These are phyloP conservation scores for Hanseniaspora lindneri DNA, from an alignment of 805 yeast species.

Conservation along the genomic window DNA sequence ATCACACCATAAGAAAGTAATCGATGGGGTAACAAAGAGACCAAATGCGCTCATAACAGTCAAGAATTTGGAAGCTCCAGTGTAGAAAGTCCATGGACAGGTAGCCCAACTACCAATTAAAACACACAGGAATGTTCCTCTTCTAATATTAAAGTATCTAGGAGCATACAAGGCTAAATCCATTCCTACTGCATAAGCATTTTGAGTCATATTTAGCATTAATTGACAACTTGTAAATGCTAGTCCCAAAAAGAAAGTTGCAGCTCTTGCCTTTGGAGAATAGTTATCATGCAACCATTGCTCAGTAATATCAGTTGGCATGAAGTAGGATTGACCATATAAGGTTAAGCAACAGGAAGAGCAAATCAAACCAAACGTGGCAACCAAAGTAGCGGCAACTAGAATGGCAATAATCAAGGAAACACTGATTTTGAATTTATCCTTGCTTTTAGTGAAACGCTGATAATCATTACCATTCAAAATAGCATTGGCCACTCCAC, in stretches of 20 bases:
- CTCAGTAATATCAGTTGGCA: constrained; percentile 31
- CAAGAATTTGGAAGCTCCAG: constrained; percentile 29
- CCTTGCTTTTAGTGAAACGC: constrained; percentile 29
- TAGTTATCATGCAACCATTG: constrained; percentile 33
- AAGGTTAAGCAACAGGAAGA: constrained; percentile 29
- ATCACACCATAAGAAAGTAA: constrained; percentile 30
- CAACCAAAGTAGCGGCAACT: constrained; percentile 31
- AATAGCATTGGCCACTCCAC: constrained; percentile 32
- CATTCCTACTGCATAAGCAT: constrained; percentile 34
- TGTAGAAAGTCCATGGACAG: constrained; percentile 34
- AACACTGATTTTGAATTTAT: constrained; percentile 11
- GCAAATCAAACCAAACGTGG: constrained; percentile 32
- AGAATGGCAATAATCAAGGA: constrained; percentile 24
- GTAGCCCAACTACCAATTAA: constrained; percentile 28
- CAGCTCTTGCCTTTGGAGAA: constrained; percentile 31
- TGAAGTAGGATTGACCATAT: constrained; percentile 32
- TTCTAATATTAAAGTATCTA: constrained; percentile 27
- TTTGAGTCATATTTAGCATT: constrained; percentile 30
- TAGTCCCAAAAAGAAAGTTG: constrained; percentile 33
- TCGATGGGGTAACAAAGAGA: constrained; percentile 31
- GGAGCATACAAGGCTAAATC: constrained; percentile 31
- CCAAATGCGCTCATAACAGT: constrained; percentile 33
- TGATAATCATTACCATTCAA: constrained; percentile 35
- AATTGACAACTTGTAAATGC: constrained; percentile 31
- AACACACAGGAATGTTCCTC: constrained; percentile 32